phyloP scores from a whole-genome alignment of 805 yeast species.

The Saturnispora galanensis region DNA sequence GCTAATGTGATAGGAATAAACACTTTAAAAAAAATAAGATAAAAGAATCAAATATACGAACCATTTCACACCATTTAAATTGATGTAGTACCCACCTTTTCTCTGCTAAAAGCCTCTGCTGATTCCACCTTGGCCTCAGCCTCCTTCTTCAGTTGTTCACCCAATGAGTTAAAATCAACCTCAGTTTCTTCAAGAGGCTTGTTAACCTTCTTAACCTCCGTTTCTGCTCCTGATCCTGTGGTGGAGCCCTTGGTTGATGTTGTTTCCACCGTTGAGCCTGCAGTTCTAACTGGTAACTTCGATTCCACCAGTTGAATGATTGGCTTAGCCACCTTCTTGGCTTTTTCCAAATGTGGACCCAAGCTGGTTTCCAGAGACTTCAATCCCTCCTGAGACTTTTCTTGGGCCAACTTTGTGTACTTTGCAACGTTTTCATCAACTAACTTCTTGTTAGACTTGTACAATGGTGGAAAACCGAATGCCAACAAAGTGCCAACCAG shows the following conservation, averaged over 20 bases:
- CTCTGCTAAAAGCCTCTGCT: conserved; percentile 9
- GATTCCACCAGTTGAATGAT: conserved; percentile 49
- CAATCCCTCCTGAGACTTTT: conserved; percentile 37
- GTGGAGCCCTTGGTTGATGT: conserved; percentile 10
- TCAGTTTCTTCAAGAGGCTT: conserved; percentile 8
- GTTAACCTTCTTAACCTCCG: conserved; percentile 4
- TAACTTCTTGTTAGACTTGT: conserved; percentile 64
- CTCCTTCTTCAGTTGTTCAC: conserved; percentile 13
- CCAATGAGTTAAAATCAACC: conserved; percentile 12
- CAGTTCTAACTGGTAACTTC: conserved; percentile 56
- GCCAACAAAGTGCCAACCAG: conserved; percentile 47
- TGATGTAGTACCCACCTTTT: conserved; percentile 10
- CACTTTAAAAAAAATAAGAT: not conserved
- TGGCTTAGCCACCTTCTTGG: conserved; percentile 56
- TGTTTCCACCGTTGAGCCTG: conserved; percentile 53
- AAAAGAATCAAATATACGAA: not conserved
- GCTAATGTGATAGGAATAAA: too few species aligned
- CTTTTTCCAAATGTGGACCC: conserved; percentile 49
- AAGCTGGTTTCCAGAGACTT: conserved; percentile 32
- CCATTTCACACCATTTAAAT: not conserved
- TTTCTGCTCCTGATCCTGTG: conserved; percentile 3
- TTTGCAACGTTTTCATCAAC: conserved; percentile 56
- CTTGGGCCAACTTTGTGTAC: conserved; percentile 36
- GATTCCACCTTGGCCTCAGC: conserved; percentile 9
- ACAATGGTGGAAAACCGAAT: conserved; percentile 69